Evolutionary conservation across 202 grass and related monocot genomes (phyloP).

Genomic region (Setaria italica): DNA sequence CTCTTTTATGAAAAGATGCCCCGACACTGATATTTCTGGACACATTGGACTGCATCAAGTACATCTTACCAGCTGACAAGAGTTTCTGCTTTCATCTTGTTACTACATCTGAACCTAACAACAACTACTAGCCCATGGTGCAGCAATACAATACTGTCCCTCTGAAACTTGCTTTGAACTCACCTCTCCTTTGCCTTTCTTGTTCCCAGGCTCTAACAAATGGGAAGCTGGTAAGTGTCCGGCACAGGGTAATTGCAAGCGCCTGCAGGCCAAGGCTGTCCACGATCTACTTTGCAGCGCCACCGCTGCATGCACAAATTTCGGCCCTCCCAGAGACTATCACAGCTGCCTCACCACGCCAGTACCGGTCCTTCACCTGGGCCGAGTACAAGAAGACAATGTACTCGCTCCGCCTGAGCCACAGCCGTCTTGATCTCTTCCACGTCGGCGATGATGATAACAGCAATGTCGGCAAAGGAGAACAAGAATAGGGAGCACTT

Average conservation of each 20-base stretch:
- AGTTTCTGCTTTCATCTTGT: neutral
- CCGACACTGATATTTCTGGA: slow-evolving; percentile 20
- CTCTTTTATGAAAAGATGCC: slow-evolving; percentile 25
- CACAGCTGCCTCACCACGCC: slow-evolving; percentile 42
- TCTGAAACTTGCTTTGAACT: slow-evolving; percentile 23
- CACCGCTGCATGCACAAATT: slow-evolving; percentile 64
- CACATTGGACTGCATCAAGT: slow-evolving; percentile 8
- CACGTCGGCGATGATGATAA: slow-evolving; percentile 29
- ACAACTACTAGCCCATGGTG: neutral
- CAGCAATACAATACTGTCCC: neutral
- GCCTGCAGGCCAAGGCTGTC: slow-evolving; percentile 80
- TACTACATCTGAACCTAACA: slow-evolving; percentile 5
- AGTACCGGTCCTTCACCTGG: slow-evolving; percentile 89
- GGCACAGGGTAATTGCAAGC: slow-evolving; percentile 88
- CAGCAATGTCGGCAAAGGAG: slow-evolving; percentile 20
- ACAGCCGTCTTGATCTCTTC: slow-evolving; percentile 86
- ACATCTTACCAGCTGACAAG: slow-evolving; percentile 23
- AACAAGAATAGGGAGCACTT: slow-evolving; percentile 37
- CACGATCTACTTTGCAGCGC: slow-evolving; percentile 88
- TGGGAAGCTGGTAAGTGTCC: slow-evolving; percentile 73
- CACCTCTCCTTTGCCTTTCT: slow-evolving; percentile 6
- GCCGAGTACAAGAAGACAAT: slow-evolving; percentile 94
- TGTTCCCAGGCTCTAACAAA: slow-evolving; percentile 85
- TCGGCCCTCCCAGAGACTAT: slow-evolving; percentile 69
- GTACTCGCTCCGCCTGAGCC: slow-evolving; percentile 91